Evolutionary conservation across 176 grass and related monocot species (phyloP).

Genomic region (Microstegium vimineum): DNA sequence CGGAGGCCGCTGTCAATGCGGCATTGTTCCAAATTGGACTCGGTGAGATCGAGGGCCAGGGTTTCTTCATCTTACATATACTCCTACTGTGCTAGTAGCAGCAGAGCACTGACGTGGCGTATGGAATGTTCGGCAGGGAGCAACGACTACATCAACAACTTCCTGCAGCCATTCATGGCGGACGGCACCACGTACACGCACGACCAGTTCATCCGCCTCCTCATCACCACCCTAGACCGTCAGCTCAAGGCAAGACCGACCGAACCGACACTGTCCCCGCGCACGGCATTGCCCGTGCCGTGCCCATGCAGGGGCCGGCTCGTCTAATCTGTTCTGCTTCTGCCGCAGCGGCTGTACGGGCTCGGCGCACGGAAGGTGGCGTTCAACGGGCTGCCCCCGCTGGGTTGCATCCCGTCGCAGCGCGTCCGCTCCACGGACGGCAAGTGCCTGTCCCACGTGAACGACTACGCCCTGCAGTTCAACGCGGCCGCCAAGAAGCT

Average conservation of each 20-base stretch:
- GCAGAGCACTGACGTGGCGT: neutral
- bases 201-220: constrained; percentile 70
- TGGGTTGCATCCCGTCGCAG: constrained; percentile 93
- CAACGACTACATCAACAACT: constrained; percentile 99
- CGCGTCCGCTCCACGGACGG: constrained; percentile 46
- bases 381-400: constrained; percentile 67
- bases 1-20: constrained; percentile 55
- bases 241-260: constrained; percentile 61
- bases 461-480: constrained; percentile 65
- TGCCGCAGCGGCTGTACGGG: constrained; percentile 58
- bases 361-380: constrained; percentile 74
- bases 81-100: neutral
- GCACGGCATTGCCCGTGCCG: neutral
- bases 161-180: constrained; percentile 84
- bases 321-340: neutral
- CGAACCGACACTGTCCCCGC: neutral
- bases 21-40: constrained; percentile 70
- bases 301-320: neutral
- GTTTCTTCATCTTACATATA: neutral
- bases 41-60: constrained; percentile 26
- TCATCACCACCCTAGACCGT: constrained; percentile 53
- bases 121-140: constrained; percentile 47
- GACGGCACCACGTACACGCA: constrained; percentile 77
- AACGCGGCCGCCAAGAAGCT: constrained; percentile 69
- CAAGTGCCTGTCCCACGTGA: constrained; percentile 53